Evolutionary conservation across 441 rosid species (phyloP).

Genomic region (Gossypium davidsonii): DNA sequence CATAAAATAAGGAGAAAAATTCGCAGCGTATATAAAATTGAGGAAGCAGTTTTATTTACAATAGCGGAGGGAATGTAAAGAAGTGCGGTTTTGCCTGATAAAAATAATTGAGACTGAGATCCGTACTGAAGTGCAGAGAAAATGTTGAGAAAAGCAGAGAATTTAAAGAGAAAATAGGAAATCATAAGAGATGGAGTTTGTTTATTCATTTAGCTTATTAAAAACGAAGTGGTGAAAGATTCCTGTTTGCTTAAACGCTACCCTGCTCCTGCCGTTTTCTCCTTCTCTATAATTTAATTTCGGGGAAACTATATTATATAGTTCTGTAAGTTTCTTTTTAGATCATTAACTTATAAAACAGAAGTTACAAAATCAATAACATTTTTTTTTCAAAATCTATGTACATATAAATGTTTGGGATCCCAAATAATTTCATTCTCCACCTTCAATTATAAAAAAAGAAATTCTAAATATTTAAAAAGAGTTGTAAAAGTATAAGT

Average conservation of each 20-base stretch:
- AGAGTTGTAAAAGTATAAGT: neutral
- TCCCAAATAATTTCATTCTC: neutral
- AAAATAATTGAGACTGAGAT: neutral
- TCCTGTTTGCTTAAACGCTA: neutral
- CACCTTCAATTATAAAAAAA: neutral
- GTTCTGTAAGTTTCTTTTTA: neutral
- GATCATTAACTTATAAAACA: neutral
- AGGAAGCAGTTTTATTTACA: neutral
- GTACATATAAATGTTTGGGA: too few species aligned
- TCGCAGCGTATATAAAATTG: neutral
- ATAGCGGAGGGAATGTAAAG: neutral
- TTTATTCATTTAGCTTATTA: neutral
- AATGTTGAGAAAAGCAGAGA: neutral
- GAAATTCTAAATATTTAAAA: too few species aligned
- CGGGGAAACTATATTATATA: neutral
- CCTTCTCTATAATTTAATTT: neutral
- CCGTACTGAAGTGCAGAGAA: conserved; percentile 1
- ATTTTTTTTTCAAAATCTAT: too few species aligned
- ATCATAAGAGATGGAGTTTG: neutral
- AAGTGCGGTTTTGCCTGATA: neutral
- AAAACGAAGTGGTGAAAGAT: neutral
- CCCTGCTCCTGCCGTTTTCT: neutral
- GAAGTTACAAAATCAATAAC: neutral
- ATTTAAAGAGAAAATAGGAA: neutral
- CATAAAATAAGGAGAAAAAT: neutral